Evolutionary conservation across 129 eudicot genomes (phyloP).

Genomic region (Flaveria robusta): DNA sequence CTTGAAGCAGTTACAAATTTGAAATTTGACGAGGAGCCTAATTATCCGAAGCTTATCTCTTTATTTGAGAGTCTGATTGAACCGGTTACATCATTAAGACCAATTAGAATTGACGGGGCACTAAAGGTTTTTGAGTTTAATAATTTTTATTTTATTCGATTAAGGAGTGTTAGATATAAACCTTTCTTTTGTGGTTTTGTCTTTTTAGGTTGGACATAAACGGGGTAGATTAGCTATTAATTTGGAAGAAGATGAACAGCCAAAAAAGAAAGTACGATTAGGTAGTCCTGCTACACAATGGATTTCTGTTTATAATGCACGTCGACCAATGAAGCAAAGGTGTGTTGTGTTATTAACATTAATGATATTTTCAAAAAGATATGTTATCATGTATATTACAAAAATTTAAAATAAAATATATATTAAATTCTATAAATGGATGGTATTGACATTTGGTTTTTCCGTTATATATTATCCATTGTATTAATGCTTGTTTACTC

Average conservation of each 20-base stretch:
- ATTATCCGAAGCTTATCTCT: constrained; percentile 86
- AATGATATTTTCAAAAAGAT: not conserved
- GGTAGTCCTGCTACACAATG: constrained; percentile 99
- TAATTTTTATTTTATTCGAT: not conserved
- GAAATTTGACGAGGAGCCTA: constrained; percentile 99
- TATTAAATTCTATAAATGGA: not conserved
- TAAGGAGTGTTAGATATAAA: not conserved
- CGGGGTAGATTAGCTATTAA: constrained; percentile 89
- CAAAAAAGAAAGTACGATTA: constrained; percentile 90
- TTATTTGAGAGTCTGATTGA: constrained; percentile 87
- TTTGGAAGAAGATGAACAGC: constrained; percentile 98
- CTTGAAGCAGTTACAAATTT: constrained; percentile 94
- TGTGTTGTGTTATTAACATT: constrained; percentile 25
- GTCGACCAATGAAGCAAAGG: constrained; percentile 99
- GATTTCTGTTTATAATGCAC: constrained; percentile 99
- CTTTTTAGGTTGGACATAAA: constrained; percentile 86
- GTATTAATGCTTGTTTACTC: not conserved
- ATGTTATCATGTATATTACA: not conserved
- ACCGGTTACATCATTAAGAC: constrained; percentile 79
- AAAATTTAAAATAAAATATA: not conserved
- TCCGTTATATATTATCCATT: not conserved
- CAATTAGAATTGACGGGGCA: constrained; percentile 97
- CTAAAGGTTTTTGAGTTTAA: constrained; percentile 60
- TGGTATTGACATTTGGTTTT: not conserved
- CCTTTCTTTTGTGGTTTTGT: constrained; percentile 17